Base-by-base conservation (phyloP, 352 stramenopile species). In the Globisporangium iwayamae region DNA sequence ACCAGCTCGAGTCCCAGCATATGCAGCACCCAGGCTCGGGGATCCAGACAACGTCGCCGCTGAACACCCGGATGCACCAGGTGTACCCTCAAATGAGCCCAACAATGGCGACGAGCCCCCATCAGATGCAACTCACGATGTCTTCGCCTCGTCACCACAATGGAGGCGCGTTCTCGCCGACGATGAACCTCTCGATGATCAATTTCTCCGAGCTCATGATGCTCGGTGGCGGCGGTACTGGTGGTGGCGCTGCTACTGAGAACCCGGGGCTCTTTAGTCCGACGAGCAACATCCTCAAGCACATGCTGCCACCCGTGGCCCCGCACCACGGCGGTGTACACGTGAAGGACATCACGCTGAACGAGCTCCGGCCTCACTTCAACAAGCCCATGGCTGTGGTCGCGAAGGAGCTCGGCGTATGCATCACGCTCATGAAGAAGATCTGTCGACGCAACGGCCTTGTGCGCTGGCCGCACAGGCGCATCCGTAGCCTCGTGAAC, bases 341-440 rank as follows among this genome's bases (percentile, higher is more conserved):
- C 59, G 81, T 90, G 38, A 91, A 91, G 62, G 82, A 91, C 47
- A 63, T 94, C 48, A 90, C 85, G 43, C 75, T 94, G 30, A 91
- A 94, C 57, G 83, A 91, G 58, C 75, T 94, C 48, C 81, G 83
- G 2, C 83, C 82, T 13, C 83, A 92, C 65, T 94, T 94, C 53
- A 92, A 94, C 70, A 92, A 92, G 56, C 85, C 85, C 6, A 92
- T 94, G 82, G 79, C 83, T 1, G 80, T 84, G 8, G 85, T 94
- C 9, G 85, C 83, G 22, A 91, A 94, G 57, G 85, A 92, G 53
- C 70, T 94, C 54, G 85, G 85, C 36, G 83, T 94, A 28, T 94
- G 85, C 58, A 92, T 94, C 68, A 94, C 85, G 51, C 71, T 94
- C 52, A 90, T 94, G 80, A 94, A 94, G 72, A 94, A 94, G 56